Evolutionary conservation across 352 stramenopile genomes (phyloP).

Genomic region (Phytophthora crassamura): DNA sequence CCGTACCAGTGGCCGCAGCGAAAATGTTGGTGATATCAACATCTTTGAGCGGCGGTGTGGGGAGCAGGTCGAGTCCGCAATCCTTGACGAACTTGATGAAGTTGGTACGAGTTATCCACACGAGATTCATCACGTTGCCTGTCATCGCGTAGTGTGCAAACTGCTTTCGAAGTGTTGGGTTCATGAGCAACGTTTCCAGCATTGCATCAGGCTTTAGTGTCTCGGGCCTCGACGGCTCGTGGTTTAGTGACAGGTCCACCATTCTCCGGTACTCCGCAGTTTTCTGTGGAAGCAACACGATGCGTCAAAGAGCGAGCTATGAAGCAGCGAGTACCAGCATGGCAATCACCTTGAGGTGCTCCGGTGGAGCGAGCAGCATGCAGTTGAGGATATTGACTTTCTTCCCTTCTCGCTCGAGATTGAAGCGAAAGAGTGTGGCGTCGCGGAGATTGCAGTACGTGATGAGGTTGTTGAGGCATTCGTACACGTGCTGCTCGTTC

Average conservation of each 20-base stretch:
- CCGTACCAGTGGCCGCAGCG: slow-evolving; percentile 34
- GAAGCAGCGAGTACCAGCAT: neutral
- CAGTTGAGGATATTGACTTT: slow-evolving; percentile 69
- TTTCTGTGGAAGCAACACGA: slow-evolving; percentile 27
- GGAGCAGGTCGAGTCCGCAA: slow-evolving; percentile 53
- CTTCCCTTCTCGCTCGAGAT: slow-evolving; percentile 62
- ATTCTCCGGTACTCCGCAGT: slow-evolving; percentile 45
- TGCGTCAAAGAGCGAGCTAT: neutral
- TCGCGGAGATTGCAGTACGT: slow-evolving; percentile 55
- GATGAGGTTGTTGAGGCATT: slow-evolving; percentile 72
- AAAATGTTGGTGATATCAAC: slow-evolving; percentile 68
- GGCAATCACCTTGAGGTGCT: slow-evolving; percentile 48
- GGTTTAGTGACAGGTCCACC: slow-evolving; percentile 45
- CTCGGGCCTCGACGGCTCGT: slow-evolving; percentile 12
- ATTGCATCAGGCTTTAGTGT: slow-evolving; percentile 16
- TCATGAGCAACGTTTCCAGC: slow-evolving; percentile 48
- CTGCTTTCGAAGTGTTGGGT: slow-evolving; percentile 63
- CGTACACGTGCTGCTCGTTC: slow-evolving; percentile 79
- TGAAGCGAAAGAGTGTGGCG: slow-evolving; percentile 51
- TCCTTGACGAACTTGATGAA: slow-evolving; percentile 77
- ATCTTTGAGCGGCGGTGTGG: slow-evolving; percentile 46
- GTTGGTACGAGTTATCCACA: slow-evolving; percentile 61
- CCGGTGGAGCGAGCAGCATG: slow-evolving; percentile 52
- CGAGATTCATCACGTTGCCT: slow-evolving; percentile 68
- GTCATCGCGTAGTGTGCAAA: slow-evolving; percentile 76